Base-by-base conservation (phyloP, 768 basidiomycete species). In the Kwoniella sp. region DNA sequence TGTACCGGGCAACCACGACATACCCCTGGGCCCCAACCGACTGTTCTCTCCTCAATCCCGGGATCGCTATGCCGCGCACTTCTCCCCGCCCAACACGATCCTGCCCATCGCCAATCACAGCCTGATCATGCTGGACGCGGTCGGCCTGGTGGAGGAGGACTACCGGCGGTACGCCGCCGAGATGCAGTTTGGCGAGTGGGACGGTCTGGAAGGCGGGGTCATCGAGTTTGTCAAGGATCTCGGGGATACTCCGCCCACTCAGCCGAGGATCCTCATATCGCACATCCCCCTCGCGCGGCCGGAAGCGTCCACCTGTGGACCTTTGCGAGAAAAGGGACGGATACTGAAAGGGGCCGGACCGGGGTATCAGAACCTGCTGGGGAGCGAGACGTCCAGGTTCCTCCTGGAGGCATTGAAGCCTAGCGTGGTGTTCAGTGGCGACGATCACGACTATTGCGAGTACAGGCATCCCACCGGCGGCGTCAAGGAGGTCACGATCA, bases 401-500 rank as follows among this genome's bases (percentile, higher is more conserved):
- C 65, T 96, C 23, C 76, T 95, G 42, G 76, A 83, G 31, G 77
- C 67, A 17, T 69, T 89, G 25, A 76, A 77, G 32, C 92, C 92
- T 5, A 76, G 78, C 1, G 72, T 87, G 11, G 78, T 92, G 28
- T 85, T 89, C 73, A 89, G 88, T 60, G 93, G 89, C 5, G 90
- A 96, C 72, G 91, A 96, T 67, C 91, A 95, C 70, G 93, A 96
- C 65, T 89, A 92, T 59, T 98, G 93, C 73, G 88, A 88, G 76
- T 82, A 84, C 65, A 77, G 77, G 68, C 82, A 84, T 70, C 62
- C 63, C 28, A 54, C 47, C 10, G 73, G 73, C 29, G n/a, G n/a
- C n/a, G 76, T 82, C 11, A 80, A 79, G 44, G 92, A 98, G 75
- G 79, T 92, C 17, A 87, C 89, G 0, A 81, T 96, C 65, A 95